Conservation (phyloP, 192 early-diverging fungal genomes). For the Cladochytrium replicatum region DNA sequence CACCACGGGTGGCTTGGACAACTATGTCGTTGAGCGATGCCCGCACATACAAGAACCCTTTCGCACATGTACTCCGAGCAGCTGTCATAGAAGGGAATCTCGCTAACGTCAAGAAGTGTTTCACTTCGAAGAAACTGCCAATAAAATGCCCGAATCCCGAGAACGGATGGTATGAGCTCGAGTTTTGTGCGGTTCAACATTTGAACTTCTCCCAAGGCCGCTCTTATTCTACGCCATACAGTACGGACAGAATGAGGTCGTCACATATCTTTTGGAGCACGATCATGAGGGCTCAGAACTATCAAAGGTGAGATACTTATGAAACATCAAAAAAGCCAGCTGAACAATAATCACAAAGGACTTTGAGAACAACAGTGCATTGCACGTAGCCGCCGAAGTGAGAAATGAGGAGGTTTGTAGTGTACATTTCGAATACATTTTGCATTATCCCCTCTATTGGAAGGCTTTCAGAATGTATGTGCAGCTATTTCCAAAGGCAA, state of each 20-base stretch:
- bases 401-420: constrained; percentile 28
- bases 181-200: background rate
- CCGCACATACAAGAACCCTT: no score
- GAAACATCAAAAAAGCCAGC: background rate
- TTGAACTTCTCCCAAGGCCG: constrained; percentile 18
- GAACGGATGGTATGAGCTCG: constrained; percentile 26
- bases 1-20: no score
- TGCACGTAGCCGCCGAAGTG: constrained; percentile 30
- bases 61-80: constrained; percentile 7
- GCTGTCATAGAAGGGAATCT: constrained; percentile 32
- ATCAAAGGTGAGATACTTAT: constrained; percentile 12
- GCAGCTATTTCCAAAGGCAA: constrained; percentile 21
- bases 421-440: background rate
- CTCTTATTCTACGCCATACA: constrained; percentile 42
- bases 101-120: constrained; percentile 9
- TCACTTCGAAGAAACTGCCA: constrained; percentile 23
- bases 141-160: constrained; percentile 28
- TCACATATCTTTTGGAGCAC: constrained; percentile 26
- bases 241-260: constrained; percentile 33
- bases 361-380: constrained; percentile 33
- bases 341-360: constrained; percentile 14
- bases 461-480: constrained; percentile 27
- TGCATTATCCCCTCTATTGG: background rate
- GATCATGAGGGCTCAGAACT: constrained; percentile 25
- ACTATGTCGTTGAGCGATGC: no score